Evolutionary conservation across 176 grass and related monocot genomes (phyloP).

Genomic region (Triticum urartu): DNA sequence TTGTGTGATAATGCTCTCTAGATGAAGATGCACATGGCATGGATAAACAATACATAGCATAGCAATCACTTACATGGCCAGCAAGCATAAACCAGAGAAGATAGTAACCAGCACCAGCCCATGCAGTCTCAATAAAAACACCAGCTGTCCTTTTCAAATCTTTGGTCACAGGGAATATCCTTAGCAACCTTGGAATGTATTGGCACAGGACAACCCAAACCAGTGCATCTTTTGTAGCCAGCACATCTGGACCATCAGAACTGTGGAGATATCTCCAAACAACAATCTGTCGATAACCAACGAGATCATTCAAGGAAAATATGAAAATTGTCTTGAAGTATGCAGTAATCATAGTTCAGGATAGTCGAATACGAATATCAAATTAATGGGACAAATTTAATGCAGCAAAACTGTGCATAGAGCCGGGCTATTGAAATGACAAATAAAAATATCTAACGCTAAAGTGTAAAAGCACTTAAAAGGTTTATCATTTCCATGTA

Average conservation of each 20-base stretch:
- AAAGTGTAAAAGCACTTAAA: not conserved
- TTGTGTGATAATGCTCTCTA: not conserved
- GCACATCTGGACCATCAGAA: constrained; percentile 58
- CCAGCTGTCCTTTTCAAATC: constrained; percentile 91
- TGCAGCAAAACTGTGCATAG: not conserved
- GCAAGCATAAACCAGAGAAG: constrained; percentile 96
- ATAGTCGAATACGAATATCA: no score
- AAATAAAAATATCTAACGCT: not conserved
- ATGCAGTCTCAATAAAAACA: constrained; percentile 92
- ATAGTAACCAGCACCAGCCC: constrained; percentile 97
- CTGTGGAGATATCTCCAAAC: constrained; percentile 76
- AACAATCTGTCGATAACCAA: constrained; percentile 64
- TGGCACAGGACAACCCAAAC: constrained; percentile 80
- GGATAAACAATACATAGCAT: constrained; percentile 3
- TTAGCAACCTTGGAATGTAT: constrained; percentile 73
- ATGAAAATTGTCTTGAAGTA: not conserved
- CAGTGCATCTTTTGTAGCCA: constrained; percentile 60
- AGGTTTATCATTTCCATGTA: not conserved
- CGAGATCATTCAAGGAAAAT: constrained; percentile 12
- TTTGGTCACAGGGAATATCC: constrained; percentile 67
- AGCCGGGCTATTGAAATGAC: not conserved
- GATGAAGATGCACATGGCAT: not conserved
- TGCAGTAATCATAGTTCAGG: not conserved
- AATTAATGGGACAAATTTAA: not conserved
- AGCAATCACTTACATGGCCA: constrained; percentile 70